Percentiles rank a stretch among this genome's conserved stretches.
Evolutionary conservation across 768 basidiomycete species (phyloP).

Genomic region (Candolleomyces eurysporus): DNA sequence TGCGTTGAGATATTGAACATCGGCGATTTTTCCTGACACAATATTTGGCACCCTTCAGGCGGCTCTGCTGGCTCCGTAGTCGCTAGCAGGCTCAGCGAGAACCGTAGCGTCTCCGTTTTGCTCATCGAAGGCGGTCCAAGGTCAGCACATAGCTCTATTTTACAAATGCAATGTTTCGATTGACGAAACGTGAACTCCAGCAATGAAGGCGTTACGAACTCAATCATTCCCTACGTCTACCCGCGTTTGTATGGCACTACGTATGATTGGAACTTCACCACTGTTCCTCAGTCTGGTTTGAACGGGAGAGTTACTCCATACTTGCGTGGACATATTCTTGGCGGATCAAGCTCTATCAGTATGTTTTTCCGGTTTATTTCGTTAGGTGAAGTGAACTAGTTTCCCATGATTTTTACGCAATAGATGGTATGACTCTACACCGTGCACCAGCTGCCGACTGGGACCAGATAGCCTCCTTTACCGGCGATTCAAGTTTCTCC

Average conservation of each 20-base stretch:
- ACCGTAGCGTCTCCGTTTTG: conserved; percentile 44
- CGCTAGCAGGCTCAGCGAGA: conserved; percentile 53
- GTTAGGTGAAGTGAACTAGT: not conserved
- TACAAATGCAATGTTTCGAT: no score
- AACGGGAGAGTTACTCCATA: conserved; percentile 20
- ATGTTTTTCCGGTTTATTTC: conserved; percentile 18
- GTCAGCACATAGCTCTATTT: conserved; percentile 26
- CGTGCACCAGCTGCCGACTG: conserved; percentile 42
- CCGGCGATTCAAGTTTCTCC: conserved; percentile 48
- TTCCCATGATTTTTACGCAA: not conserved
- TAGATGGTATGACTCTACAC: conserved; percentile 28
- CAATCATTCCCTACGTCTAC: not conserved
- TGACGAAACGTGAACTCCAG: conserved; percentile 7
- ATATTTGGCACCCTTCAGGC: not conserved
- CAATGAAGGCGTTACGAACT: not conserved
- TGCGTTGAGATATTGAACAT: not conserved
- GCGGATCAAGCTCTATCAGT: conserved; percentile 28
- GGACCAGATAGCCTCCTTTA: conserved; percentile 47
- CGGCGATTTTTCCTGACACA: no score
- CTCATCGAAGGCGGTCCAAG: conserved; percentile 57
- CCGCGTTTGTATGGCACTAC: not conserved
- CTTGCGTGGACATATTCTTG: conserved; percentile 23
- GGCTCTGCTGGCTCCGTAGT: conserved; percentile 59
- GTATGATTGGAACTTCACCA: conserved; percentile 29
- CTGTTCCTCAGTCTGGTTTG: conserved; percentile 19